phyloP scores from a whole-genome alignment of 805 yeast genomes.

The Aciculoconidium aculeatum region DNA sequence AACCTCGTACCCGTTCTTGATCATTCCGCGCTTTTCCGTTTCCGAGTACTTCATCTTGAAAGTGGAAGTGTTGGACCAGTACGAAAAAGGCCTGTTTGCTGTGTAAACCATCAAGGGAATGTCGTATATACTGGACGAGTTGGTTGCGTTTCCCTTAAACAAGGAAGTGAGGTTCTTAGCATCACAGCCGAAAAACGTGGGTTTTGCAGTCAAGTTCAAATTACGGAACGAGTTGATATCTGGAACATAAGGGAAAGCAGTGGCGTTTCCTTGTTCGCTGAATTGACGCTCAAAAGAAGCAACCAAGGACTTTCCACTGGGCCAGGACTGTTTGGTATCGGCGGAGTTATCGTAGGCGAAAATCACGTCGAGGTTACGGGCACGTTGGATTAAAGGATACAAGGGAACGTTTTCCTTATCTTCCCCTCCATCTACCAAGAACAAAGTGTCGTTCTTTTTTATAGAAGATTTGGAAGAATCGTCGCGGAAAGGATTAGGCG shows the following conservation, averaged over 20 bases:
- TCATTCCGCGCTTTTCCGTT: conserved; percentile 17
- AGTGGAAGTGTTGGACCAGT: conserved; percentile 23
- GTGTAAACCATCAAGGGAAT: conserved; percentile 25
- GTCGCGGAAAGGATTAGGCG: conserved; percentile 38
- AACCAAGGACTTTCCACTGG: conserved; percentile 58
- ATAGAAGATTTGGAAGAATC: conserved; percentile 30
- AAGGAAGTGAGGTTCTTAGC: conserved; percentile 20
- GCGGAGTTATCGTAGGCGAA: conserved; percentile 65
- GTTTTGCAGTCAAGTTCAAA: conserved; percentile 24
- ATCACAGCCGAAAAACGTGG: conserved; percentile 24
- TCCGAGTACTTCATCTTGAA: conserved; percentile 22
- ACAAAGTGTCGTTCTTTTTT: conserved; percentile 36
- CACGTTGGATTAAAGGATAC: conserved; percentile 56
- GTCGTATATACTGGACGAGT: conserved; percentile 7
- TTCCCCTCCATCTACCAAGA: conserved; percentile 76
- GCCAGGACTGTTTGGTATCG: conserved; percentile 58
- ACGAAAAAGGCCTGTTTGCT: conserved; percentile 25
- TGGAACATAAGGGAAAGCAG: conserved; percentile 23
- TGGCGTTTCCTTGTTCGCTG: conserved; percentile 16
- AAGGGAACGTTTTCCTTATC: conserved; percentile 69
- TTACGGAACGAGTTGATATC: conserved; percentile 17
- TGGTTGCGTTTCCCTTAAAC: conserved; percentile 5
- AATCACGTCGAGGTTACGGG: conserved; percentile 56
- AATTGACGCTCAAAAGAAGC: conserved; percentile 58
- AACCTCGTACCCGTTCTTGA: conserved; percentile 23